Evolutionary conservation across 192 early-diverging fungal genomes (phyloP).

Genomic region (Coemansia sp.): DNA sequence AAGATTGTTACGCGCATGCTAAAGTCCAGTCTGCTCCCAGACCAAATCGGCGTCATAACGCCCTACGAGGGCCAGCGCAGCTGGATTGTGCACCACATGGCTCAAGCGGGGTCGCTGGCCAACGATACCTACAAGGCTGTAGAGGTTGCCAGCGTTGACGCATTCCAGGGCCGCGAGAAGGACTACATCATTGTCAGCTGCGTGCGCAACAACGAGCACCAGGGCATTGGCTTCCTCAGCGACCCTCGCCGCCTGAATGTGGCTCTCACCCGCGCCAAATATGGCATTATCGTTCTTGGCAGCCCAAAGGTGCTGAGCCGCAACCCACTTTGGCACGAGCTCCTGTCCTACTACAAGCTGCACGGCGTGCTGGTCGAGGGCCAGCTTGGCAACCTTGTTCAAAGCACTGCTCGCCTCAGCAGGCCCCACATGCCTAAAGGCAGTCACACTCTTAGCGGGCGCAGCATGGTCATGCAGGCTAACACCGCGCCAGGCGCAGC

Average conservation of each 20-base stretch:
- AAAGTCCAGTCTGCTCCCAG: constrained; percentile 76
- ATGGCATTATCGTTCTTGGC: constrained; percentile 89
- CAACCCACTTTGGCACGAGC: constrained; percentile 95
- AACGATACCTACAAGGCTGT: constrained; percentile 98
- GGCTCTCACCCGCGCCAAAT: constrained; percentile 86
- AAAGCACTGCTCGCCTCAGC: constrained; percentile 86
- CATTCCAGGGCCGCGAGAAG: constrained; percentile 99
- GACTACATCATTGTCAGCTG: constrained; percentile 98
- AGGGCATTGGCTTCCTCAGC: constrained; percentile 91
- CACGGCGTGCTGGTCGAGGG: constrained; percentile 90
- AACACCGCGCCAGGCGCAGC: constrained; percentile 38
- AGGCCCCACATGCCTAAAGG: constrained; percentile 57
- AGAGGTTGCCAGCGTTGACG: constrained; percentile 97
- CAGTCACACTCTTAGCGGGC: constrained; percentile 27
- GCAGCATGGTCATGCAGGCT: constrained; percentile 30
- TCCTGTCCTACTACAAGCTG: constrained; percentile 90
- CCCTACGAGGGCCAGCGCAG: constrained; percentile 99
- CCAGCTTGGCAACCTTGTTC: constrained; percentile 80
- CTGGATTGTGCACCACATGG: constrained; percentile 95
- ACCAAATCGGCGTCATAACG: constrained; percentile 97
- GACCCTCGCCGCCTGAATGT: constrained; percentile 91
- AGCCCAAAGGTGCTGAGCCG: constrained; percentile 94
- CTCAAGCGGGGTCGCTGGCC: constrained; percentile 82
- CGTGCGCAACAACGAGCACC: constrained; percentile 96
- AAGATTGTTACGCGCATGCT: constrained; percentile 95